Evolutionary conservation across 768 basidiomycete species (phyloP).

Genomic region (Russula sp.): DNA sequence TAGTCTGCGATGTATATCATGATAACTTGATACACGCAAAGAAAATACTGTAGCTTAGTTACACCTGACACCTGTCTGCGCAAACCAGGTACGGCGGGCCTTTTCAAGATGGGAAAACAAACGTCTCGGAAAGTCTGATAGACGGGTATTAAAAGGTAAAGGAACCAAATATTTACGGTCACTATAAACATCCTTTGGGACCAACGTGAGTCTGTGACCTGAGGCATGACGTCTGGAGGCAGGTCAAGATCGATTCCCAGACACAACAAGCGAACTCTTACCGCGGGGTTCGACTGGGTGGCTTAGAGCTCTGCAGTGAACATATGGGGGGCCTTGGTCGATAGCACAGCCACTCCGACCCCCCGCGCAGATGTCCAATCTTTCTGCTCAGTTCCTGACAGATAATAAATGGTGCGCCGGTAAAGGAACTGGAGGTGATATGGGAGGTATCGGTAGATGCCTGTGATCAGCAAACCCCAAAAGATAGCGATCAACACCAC

Average conservation of each 20-base stretch:
- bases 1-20: too few relatives aligned
- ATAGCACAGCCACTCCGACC: conserved; percentile 6
- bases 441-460: conserved; percentile 53
- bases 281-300: background rate
- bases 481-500: conserved; percentile 33
- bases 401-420: conserved; percentile 53
- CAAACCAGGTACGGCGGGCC: background rate
- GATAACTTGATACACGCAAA: too few relatives aligned
- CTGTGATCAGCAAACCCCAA: conserved; percentile 42
- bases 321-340: background rate
- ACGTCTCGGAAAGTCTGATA: background rate
- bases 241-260: background rate
- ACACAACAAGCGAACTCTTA: background rate
- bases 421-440: conserved; percentile 48
- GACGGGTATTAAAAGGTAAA: background rate
- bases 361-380: conserved; percentile 8
- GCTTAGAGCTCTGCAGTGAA: conserved; percentile 9
- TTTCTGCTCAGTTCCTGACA: conserved; percentile 45
- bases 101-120: background rate
- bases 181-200: background rate
- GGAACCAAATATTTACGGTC: background rate
- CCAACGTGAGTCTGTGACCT: background rate
- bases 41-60: too few relatives aligned
- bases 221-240: background rate
- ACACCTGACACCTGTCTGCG: background rate